phyloP scores from a whole-genome alignment of 2,329 filamentous ascomycete species.

The Penicillium sp. region DNA sequence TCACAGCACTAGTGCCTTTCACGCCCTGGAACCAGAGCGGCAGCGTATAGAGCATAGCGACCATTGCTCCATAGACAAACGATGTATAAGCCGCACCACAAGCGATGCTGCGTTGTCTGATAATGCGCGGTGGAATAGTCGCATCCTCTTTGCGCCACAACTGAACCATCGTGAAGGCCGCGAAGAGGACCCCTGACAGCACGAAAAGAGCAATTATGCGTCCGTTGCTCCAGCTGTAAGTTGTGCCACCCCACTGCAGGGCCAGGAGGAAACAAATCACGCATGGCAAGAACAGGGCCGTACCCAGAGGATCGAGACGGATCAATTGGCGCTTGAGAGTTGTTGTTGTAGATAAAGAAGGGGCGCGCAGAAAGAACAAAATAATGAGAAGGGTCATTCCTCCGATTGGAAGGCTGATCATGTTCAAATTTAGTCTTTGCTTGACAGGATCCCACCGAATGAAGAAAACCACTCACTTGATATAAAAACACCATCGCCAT shows the following conservation, averaged over 20 bases:
- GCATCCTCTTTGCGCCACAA: slow-evolving; percentile 56
- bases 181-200: slow-evolving; percentile 30
- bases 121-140: slow-evolving; percentile 56
- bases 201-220: slow-evolving; percentile 30
- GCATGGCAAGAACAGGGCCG: slow-evolving; percentile 32
- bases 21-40: slow-evolving; percentile 56
- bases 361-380: slow-evolving; percentile 48
- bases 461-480: slow-evolving; percentile 32
- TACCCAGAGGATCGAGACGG: slow-evolving; percentile 44
- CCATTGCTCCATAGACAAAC: slow-evolving; percentile 44
- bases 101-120: slow-evolving; percentile 50
- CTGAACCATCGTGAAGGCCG: slow-evolving; percentile 49
- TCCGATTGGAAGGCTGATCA: slow-evolving; percentile 41
- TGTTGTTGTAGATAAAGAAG: slow-evolving; percentile 36
- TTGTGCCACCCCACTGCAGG: slow-evolving; percentile 29
- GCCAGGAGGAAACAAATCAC: slow-evolving; percentile 30
- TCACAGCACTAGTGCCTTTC: slow-evolving; percentile 46
- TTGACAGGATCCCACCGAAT: neutral
- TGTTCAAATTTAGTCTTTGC: neutral
- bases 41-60: slow-evolving; percentile 47
- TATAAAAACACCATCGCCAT: slow-evolving; percentile 51
- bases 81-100: slow-evolving; percentile 37
- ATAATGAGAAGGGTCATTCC: slow-evolving; percentile 50
- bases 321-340: slow-evolving; percentile 45
- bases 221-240: slow-evolving; percentile 25